Evolutionary conservation across 768 basidiomycete genomes (phyloP).

Genomic region (Suillus occidentalis): DNA sequence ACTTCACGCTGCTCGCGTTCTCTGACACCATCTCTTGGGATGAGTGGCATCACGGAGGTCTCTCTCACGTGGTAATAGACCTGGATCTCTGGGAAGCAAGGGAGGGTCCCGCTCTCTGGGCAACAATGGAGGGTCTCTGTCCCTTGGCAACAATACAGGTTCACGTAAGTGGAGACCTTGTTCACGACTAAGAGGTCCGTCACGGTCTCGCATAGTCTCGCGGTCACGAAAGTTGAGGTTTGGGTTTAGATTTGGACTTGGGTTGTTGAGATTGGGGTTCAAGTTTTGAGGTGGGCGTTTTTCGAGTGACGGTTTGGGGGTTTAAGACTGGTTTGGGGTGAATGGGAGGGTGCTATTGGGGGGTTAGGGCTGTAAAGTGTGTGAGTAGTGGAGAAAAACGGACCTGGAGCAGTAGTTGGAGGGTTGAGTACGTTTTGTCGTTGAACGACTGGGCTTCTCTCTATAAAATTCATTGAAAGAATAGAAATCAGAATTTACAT

Average conservation of each 20-base stretch:
- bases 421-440: constrained; percentile 25
- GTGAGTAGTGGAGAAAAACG: constrained; percentile 9
- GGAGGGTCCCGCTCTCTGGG: not conserved
- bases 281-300: constrained; percentile 21
- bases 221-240: constrained; percentile 7
- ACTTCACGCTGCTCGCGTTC: constrained; percentile 4
- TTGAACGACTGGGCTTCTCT: constrained; percentile 30
- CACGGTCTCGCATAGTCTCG: constrained; percentile 7
- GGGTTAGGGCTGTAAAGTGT: constrained; percentile 7
- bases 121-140: not conserved
- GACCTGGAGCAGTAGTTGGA: constrained; percentile 22
- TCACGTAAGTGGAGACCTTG: not conserved
- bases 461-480: constrained; percentile 11
- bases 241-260: constrained; percentile 4
- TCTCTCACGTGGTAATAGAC: not conserved
- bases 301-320: constrained; percentile 27
- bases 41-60: not conserved
- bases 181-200: not conserved
- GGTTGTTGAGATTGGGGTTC: constrained; percentile 5
- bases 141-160: not conserved
- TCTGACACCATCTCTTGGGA: not conserved
- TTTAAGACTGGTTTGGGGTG: constrained; percentile 16
- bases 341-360: constrained; percentile 25
- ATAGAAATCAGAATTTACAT: not conserved
- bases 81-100: not conserved